Evolutionary conservation across 495 filamentous ascomycete genomes (phyloP), one percentile per base, ranked within the genome.

Genomic region (Mytilinidion resinicola): DNA sequence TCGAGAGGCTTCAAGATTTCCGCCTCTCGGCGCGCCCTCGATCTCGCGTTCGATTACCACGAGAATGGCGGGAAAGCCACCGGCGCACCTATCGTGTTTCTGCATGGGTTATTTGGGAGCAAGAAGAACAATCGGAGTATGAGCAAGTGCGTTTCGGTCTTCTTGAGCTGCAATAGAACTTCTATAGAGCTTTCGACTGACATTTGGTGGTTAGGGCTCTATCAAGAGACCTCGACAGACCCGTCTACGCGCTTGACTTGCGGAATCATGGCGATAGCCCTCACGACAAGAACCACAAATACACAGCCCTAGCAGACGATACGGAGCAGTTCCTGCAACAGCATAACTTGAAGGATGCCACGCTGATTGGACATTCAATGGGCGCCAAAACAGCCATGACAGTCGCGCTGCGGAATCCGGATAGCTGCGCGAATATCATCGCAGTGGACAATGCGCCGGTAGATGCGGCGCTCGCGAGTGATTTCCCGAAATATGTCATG

Each of bases 111-210:
- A 14, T 97, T 98, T 69, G 93, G 93, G 20, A 95, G 89, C 41
- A 96, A 95, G 74, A 88, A 89, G 77, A 98, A 98, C 66, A 93
- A 97, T 68, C 76, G 92, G 72, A 91, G 82, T 72, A 93, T 98
- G 61, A 95, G 92, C 84, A 95, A 91, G 93, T 96, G 82, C 39
- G 33, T 56, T 2, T 51, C 33, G 53, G 17, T 9, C 14, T 53
- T 53, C 9, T 21, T 53, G 17, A 11, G 15, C 8, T 38, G 25
- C 6, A 3, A 30, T 30, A 2, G 6, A 30, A 6, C 21, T 38
- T 37, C 12, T 21, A 15, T 4, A 6, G 10, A 8, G 4, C 37
- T 36, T 38, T 4, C 4, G 8, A 3, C 19, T 25, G 17, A 4
- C 38, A 1, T 20, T 3, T 17, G 10, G 30, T 4, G 49, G 14